Evolutionary conservation across 257 asterid genomes (phyloP).

Genomic region (Solanum tacnaense): DNA sequence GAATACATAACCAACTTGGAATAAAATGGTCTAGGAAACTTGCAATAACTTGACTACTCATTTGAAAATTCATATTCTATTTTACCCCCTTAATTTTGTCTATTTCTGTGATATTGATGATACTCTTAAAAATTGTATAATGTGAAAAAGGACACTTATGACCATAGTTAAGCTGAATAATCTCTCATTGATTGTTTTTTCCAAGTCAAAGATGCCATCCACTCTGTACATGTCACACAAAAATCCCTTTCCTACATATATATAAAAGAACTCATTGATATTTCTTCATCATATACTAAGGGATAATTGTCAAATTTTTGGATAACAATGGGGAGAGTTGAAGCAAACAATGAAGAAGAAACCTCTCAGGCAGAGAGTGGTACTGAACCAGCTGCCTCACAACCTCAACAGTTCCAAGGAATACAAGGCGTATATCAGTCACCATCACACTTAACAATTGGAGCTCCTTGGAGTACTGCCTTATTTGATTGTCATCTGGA

Average conservation of each 20-base stretch:
- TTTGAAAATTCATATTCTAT: not conserved
- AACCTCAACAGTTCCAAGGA: constrained; percentile 1
- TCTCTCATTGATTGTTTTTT: not conserved
- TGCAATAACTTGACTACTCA: not conserved
- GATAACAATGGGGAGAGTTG: constrained; percentile 10
- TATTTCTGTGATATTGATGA: not conserved
- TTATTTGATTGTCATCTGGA: constrained; percentile 23
- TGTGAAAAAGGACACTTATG: not conserved
- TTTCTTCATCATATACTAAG: not conserved
- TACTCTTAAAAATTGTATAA: not conserved
- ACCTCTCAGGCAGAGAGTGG: not conserved
- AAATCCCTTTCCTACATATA: not conserved
- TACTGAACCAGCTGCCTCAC: not conserved
- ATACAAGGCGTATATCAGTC: not conserved
- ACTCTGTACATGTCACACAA: not conserved
- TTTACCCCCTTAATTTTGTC: not conserved
- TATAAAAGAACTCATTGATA: not conserved
- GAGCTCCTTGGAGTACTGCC: constrained; percentile 23
- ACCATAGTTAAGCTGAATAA: not conserved
- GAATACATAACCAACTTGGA: not conserved
- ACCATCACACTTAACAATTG: not conserved
- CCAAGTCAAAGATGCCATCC: not conserved
- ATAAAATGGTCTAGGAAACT: not conserved
- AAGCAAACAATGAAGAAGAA: not conserved
- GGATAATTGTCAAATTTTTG: not conserved